Base-by-base conservation (phyloP, 305 asterid genomes). In the Lippia alba region DNA sequence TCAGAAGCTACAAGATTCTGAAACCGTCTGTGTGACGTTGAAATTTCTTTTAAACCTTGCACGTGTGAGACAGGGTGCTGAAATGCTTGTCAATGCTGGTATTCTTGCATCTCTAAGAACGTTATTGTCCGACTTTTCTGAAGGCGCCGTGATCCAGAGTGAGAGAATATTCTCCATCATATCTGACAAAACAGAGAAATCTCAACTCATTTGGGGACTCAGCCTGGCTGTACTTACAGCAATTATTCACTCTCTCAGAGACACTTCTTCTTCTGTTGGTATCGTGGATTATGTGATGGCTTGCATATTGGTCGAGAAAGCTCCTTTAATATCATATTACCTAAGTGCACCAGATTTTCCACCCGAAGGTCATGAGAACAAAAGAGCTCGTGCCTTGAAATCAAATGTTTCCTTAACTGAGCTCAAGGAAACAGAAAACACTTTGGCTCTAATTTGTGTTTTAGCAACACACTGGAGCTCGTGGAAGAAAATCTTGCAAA, bases 301-400 rank as follows among this genome's bases (percentile, higher is more conserved):
- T 64, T 79, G 83, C 83, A 79, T 94, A 73, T 79, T 91, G 66
- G 80, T 88, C 32, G 99, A 94, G 91, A 92, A 87, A 74, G 90
- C 92, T 70, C 75, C 89, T 73, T 41, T 87, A 64, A 76, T 90
- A 70, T 86, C 85, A 41, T 76, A 84, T 79, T 86, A 88, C 81
- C 96, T 92, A 36, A 86, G 90, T 74, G 90, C 95, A 39, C 97
- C 95, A 0, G 96, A 89, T 81, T 86, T 87, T 78, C 93, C 97
- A 48, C 71, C 79, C 2, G 84, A 84, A 5, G 89, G 87, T 63
- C 91, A 79, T 78, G 96, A 90, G 58, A 87, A 79, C 76, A 94
- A 90, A 85, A 82, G 92, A 80, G 87, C 96, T 30, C 90, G 95
- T 68, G 88, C 92, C 12, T 69, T 74, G 78, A 91, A 88, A 76